Percentiles rank a stretch among this genome's conserved stretches.
These are phyloP conservation scores for Phellopilus nigrolimitatus DNA, from an alignment of 1,284 basidiomycete species.

Conservation along the genomic window DNA sequence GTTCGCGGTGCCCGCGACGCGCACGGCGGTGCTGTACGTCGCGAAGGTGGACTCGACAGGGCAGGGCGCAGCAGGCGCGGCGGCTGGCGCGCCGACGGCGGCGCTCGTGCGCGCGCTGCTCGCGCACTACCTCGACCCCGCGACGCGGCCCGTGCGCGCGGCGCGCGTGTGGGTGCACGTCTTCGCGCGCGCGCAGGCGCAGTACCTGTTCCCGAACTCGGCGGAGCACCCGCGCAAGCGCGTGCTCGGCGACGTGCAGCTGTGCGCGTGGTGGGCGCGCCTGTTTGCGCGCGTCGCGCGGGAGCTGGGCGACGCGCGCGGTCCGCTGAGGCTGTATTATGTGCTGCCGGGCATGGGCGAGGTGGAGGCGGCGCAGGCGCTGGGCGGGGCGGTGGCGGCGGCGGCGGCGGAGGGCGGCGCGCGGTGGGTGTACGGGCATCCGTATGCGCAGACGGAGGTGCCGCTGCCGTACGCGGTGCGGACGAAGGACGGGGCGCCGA, in stretches of 20 bases:
- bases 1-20: slow-evolving; percentile 70
- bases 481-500: slow-evolving; percentile 27
- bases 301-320: slow-evolving; percentile 29
- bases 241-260: slow-evolving; percentile 71
- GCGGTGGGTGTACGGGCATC: slow-evolving; percentile 72
- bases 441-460: slow-evolving; percentile 58
- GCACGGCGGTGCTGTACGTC: slow-evolving; percentile 78
- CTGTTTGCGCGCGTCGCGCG: slow-evolving; percentile 55
- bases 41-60: slow-evolving; percentile 95
- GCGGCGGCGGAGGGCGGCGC: slow-evolving; percentile 19
- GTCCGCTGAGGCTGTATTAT: slow-evolving; percentile 42
- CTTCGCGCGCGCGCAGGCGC: slow-evolving; percentile 86
- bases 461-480: slow-evolving; percentile 50
- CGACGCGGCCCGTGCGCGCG: slow-evolving; percentile 50
- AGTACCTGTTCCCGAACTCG: slow-evolving; percentile 96
- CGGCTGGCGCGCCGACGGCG: slow-evolving; percentile 59
- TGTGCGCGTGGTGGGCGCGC: slow-evolving; percentile 93
- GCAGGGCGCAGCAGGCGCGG: slow-evolving; percentile 55
- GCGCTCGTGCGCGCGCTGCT: slow-evolving; percentile 68
- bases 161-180: slow-evolving; percentile 75
- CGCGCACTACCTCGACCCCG: slow-evolving; percentile 62
- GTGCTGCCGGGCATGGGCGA: slow-evolving; percentile 70
- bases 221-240: slow-evolving; percentile 69
- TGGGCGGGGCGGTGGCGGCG: slow-evolving; percentile 35
- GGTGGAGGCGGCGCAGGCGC: slow-evolving; percentile 61